Percentiles rank a stretch among this genome's conserved stretches.
phyloP scores from a whole-genome alignment of 148 eudicot species.

The Amaranthus cruentus region DNA sequence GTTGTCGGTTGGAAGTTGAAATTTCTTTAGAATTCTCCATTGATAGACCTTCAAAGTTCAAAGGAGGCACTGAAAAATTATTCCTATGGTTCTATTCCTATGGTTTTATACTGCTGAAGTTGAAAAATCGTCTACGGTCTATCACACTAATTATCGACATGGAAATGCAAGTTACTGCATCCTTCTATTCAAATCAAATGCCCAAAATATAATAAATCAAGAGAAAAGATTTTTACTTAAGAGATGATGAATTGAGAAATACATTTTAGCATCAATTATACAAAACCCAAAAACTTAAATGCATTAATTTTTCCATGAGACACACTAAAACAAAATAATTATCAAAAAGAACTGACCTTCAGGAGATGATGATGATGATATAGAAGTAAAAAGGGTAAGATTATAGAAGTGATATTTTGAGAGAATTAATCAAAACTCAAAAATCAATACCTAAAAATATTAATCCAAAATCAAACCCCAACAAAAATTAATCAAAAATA shows the following conservation, averaged over 20 bases:
- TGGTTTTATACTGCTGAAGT: no score
- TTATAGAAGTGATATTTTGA: constrained; percentile 14
- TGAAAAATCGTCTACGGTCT: no score
- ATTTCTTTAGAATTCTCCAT: not conserved
- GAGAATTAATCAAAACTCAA: not conserved
- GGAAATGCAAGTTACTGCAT: no score
- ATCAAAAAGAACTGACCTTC: constrained; percentile 8
- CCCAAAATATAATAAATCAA: not conserved
- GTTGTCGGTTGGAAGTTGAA: not conserved
- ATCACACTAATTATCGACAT: no score
- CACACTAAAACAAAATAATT: not conserved
- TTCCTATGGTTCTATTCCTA: no score
- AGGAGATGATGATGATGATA: constrained; percentile 1
- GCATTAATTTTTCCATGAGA: not conserved
- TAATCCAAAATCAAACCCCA: no score
- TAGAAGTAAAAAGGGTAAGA: constrained; percentile 7
- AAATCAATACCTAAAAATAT: no score
- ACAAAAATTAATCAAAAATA: no score
- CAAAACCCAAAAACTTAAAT: not conserved
- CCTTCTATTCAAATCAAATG: no score
- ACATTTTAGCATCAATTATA: not conserved
- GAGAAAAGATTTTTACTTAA: constrained; percentile 5
- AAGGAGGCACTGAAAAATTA: no score
- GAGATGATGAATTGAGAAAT: not conserved
- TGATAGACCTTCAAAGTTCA: not conserved